Conservation (phyloP, 148 eudicot genomes). For the Rhododendron kiyosumense region DNA sequence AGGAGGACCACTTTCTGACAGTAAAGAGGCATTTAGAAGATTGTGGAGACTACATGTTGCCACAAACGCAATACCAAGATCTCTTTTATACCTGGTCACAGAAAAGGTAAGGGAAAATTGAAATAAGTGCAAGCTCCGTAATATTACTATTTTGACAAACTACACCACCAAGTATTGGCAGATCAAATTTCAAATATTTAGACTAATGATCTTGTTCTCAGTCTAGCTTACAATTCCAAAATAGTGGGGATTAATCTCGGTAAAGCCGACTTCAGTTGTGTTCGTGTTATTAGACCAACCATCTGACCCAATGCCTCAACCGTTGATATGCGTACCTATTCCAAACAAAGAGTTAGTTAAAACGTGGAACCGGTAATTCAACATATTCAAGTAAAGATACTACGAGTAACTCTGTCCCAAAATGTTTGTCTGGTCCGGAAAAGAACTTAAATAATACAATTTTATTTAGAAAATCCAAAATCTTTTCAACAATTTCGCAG, state of each 20-base stretch:
- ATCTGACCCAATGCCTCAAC: conserved; percentile 92
- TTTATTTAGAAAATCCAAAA: too few relatives aligned
- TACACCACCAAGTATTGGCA: neutral
- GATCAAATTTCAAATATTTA: neutral
- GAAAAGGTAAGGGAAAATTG: conserved; percentile 1
- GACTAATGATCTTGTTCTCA: neutral
- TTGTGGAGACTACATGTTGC: conserved; percentile 85
- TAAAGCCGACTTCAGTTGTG: conserved; percentile 75
- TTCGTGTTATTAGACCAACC: conserved; percentile 83
- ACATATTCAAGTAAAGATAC: neutral
- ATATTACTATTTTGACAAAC: neutral
- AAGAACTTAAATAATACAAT: too few relatives aligned
- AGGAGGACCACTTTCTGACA: conserved; percentile 88
- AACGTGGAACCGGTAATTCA: neutral
- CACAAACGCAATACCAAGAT: conserved; percentile 68
- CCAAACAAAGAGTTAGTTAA: conserved; percentile 4
- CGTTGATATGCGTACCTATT: conserved; percentile 68
- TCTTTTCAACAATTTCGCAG: too few relatives aligned
- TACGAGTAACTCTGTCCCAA: too few relatives aligned
- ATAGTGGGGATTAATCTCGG: conserved; percentile 91
- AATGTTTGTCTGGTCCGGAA: too few relatives aligned
- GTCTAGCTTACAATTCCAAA: conserved; percentile 73
- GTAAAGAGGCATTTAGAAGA: conserved; percentile 79
- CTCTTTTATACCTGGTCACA: conserved; percentile 67
- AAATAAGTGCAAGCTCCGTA: neutral